phyloP scores from a whole-genome alignment of 306 rosid genomes.

The Acacia confusa region DNA sequence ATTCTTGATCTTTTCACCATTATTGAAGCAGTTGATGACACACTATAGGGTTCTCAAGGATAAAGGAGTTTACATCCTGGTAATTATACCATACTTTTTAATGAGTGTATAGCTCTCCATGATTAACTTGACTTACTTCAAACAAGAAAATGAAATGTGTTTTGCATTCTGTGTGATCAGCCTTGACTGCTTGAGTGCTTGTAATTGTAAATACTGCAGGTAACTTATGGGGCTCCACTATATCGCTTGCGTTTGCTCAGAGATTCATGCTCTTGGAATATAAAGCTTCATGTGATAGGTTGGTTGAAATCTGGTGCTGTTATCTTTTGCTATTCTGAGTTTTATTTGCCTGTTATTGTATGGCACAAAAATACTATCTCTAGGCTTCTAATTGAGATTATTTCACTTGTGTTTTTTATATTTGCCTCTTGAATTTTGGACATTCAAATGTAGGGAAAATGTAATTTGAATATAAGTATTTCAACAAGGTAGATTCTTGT shows the following conservation, averaged over 20 bases:
- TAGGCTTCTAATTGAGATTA: constrained; percentile 12
- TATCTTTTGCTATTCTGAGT: constrained; percentile 2
- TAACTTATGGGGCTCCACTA: constrained; percentile 83
- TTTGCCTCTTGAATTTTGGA: neutral
- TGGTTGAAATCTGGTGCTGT: constrained; percentile 31
- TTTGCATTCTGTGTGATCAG: constrained; percentile 18
- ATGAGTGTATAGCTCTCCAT: constrained; percentile 18
- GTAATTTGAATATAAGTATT: neutral
- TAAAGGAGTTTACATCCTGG: constrained; percentile 87
- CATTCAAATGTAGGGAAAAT: neutral
- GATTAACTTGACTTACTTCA: neutral
- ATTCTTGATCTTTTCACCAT: constrained; percentile 78
- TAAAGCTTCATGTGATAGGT: constrained; percentile 93
- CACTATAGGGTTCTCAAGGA: constrained; percentile 95
- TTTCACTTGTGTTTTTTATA: constrained; percentile 17
- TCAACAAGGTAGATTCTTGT: constrained; percentile 7
- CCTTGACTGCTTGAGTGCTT: constrained; percentile 36
- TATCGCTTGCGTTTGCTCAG: constrained; percentile 62
- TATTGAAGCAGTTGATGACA: constrained; percentile 94
- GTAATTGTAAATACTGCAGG: constrained; percentile 47
- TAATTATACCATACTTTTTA: constrained; percentile 35
- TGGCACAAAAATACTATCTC: neutral
- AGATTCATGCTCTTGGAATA: constrained; percentile 62
- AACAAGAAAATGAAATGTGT: neutral
- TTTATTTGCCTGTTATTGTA: neutral